Evolutionary conservation across 768 basidiomycete species (phyloP).

Genomic region (Amanita brunnescens): DNA sequence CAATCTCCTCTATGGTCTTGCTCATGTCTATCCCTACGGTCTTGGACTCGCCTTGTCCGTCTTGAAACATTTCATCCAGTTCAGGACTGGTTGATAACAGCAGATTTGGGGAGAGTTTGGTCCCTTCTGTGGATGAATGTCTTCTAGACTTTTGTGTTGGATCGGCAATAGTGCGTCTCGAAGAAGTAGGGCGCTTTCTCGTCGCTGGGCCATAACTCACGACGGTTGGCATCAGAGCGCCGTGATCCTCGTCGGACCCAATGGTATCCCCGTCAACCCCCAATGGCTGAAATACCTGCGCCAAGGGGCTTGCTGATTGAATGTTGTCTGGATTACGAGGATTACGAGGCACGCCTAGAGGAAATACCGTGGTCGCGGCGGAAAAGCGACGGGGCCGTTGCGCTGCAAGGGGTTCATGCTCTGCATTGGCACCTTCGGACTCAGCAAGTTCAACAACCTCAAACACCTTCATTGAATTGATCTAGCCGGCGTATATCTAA

Average conservation of each 20-base stretch:
- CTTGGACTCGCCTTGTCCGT: constrained; percentile 3
- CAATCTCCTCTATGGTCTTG: constrained; percentile 19
- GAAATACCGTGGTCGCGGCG: constrained; percentile 14
- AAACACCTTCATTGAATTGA: constrained; percentile 47
- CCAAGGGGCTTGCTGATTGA: constrained; percentile 52
- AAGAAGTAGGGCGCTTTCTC: constrained; percentile 32
- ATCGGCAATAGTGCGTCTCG: constrained; percentile 14
- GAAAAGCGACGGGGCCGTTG: constrained; percentile 13
- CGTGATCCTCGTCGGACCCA: constrained; percentile 15
- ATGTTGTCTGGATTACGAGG: background rate
- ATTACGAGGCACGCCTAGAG: background rate
- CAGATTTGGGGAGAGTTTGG: constrained; percentile 3
- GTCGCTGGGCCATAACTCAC: constrained; percentile 38
- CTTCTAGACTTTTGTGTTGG: constrained; percentile 4
- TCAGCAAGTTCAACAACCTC: constrained; percentile 50
- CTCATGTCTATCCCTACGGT: constrained; percentile 3
- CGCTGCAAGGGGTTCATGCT: constrained; percentile 7
- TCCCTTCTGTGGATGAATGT: background rate
- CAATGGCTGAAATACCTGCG: constrained; percentile 66
- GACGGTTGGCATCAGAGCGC: constrained; percentile 13
- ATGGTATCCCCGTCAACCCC: constrained; percentile 40
- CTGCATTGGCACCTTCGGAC: background rate
- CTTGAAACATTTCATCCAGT: background rate
- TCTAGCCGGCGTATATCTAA: background rate
- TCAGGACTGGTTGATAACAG: constrained; percentile 15